Evolutionary conservation across 331 rosid species (phyloP).

Genomic region (Dryas integrifolia): DNA sequence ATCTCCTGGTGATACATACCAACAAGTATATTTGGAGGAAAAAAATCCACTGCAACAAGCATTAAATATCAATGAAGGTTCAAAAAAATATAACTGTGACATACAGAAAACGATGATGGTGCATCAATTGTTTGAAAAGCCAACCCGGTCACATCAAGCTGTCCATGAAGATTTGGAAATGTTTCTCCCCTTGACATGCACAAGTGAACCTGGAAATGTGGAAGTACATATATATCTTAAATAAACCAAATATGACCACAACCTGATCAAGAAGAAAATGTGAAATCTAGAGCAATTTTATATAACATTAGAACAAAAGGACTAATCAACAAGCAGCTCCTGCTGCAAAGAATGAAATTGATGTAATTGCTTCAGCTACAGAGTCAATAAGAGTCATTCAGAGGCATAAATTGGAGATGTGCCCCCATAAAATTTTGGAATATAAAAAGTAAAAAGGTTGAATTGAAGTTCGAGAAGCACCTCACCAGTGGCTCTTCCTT

Average conservation of each 20-base stretch:
- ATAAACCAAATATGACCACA: conserved; percentile 8
- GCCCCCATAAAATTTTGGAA: conserved; percentile 11
- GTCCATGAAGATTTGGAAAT: conserved; percentile 90
- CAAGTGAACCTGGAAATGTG: conserved; percentile 66
- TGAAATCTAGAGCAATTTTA: background rate
- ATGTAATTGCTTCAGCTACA: background rate
- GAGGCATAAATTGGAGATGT: conserved; percentile 21
- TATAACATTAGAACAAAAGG: background rate
- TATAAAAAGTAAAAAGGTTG: background rate
- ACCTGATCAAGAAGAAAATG: background rate
- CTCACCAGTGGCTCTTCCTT: conserved; percentile 94
- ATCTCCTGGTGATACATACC: background rate
- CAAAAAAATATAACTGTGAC: conserved; percentile 32
- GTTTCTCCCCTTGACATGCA: conserved; percentile 87
- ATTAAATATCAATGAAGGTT: background rate
- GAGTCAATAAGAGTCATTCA: conserved; percentile 3
- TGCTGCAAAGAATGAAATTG: background rate
- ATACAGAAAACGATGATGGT: conserved; percentile 78
- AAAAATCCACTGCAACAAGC: background rate
- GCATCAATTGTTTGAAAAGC: conserved; percentile 73
- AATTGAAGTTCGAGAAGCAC: conserved; percentile 60
- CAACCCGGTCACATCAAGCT: conserved; percentile 76
- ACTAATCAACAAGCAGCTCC: background rate
- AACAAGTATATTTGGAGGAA: background rate
- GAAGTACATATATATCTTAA: conserved; percentile 19